These are phyloP conservation scores for Chlamydomonas sp. DNA, from an alignment of 139 green algal species.

Conservation along the genomic window DNA sequence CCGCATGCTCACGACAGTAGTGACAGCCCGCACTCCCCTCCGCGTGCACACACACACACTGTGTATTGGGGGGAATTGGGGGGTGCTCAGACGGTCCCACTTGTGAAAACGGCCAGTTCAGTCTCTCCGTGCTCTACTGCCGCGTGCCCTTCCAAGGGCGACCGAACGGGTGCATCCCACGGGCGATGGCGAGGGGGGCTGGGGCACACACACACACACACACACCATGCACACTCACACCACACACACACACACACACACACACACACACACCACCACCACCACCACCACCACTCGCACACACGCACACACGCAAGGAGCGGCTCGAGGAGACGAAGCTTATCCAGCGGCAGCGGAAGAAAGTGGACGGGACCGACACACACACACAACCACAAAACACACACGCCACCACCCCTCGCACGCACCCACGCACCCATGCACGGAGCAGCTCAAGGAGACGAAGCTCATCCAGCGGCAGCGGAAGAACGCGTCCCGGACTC, in stretches of 20 bases:
- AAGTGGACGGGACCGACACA: neutral
- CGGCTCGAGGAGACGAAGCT: neutral
- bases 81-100: neutral
- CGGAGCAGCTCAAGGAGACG: too few relatives aligned
- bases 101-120: neutral
- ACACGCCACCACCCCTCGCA: neutral
- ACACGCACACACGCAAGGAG: too few relatives aligned
- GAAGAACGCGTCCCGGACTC: neutral
- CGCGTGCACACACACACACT: constrained; percentile 12
- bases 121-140: too few relatives aligned
- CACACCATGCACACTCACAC: constrained; percentile 6
- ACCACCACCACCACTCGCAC: too few relatives aligned
- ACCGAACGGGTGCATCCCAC: too few relatives aligned
- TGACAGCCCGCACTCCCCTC: neutral
- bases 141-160: too few relatives aligned
- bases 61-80: too few relatives aligned
- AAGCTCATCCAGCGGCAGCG: constrained; percentile 1
- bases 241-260: constrained; percentile 9
- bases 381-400: constrained; percentile 7
- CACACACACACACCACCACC: constrained; percentile 8
- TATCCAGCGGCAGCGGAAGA: neutral
- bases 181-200: neutral
- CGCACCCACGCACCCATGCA: constrained; percentile 12
- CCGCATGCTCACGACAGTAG: neutral
- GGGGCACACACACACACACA: too few relatives aligned